Evolutionary conservation across 345 rosid genomes (phyloP).

Genomic region (Hibiscus syriacus): DNA sequence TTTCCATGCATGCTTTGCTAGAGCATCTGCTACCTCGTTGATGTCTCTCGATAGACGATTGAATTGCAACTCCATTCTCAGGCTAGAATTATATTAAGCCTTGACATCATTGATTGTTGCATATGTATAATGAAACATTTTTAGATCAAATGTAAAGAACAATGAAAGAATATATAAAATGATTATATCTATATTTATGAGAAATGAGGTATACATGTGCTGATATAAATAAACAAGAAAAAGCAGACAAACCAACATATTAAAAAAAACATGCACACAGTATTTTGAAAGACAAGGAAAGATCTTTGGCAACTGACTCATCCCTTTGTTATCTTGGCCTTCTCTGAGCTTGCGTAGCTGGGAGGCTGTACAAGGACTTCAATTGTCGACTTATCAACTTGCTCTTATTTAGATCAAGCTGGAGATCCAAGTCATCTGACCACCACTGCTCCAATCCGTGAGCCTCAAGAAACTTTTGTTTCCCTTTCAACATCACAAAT

Average conservation of each 20-base stretch:
- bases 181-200: slow-evolving; percentile 4
- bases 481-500: slow-evolving; percentile 86
- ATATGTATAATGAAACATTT: no score
- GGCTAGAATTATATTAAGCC: no score
- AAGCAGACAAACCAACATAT: neutral
- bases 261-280: neutral
- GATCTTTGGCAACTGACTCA: slow-evolving; percentile 14
- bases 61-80: no score
- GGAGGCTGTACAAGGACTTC: slow-evolving; percentile 60
- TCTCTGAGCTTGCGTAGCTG: slow-evolving; percentile 24
- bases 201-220: neutral
- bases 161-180: neutral
- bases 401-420: slow-evolving; percentile 59
- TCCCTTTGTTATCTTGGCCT: slow-evolving; percentile 6
- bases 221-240: neutral
- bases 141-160: neutral
- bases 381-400: slow-evolving; percentile 84
- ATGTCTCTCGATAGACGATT: no score
- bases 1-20: no score
- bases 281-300: neutral
- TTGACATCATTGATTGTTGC: no score
- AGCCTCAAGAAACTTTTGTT: slow-evolving; percentile 88
- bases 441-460: slow-evolving; percentile 98
- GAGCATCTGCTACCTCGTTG: no score
- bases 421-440: slow-evolving; percentile 82